A percentile compares a stretch with the other conserved stretches of the same genome.
phyloP scores from a whole-genome alignment of 179 eudicot species.

The Corrigiola litoralis region DNA sequence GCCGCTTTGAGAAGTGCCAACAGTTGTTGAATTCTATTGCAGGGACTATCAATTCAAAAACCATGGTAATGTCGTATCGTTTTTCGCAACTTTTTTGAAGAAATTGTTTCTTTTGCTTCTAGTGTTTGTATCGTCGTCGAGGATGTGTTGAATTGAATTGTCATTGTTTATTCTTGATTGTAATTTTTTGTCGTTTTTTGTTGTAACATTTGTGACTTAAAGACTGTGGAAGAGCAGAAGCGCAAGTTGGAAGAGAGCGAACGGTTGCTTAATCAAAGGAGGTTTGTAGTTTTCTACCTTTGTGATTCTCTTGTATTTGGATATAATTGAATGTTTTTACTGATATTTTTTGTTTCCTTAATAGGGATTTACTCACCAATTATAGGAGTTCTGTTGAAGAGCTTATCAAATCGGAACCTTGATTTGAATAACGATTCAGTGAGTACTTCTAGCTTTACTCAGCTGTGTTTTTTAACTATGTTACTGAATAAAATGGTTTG shows the following conservation, averaged over 20 bases:
- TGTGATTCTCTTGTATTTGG: neutral
- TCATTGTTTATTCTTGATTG: neutral
- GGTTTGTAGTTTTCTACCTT: conserved; percentile 8
- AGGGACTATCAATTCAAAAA: conserved; percentile 60
- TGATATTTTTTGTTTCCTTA: conserved; percentile 6
- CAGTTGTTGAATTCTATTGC: conserved; percentile 81
- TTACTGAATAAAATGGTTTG: neutral
- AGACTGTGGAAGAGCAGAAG: conserved; percentile 92
- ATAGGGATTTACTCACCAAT: conserved; percentile 69
- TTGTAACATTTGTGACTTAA: conserved; percentile 14
- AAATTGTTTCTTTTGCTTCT: neutral
- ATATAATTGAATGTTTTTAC: neutral
- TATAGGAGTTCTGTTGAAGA: conserved; percentile 67
- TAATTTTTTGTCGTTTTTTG: neutral
- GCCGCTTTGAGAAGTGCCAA: conserved; percentile 93
- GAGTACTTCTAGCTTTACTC: neutral
- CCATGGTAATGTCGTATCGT: conserved; percentile 43
- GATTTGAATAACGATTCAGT: conserved; percentile 12
- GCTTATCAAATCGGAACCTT: conserved; percentile 53
- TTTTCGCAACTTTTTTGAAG: neutral
- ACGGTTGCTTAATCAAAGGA: conserved; percentile 51
- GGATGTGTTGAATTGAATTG: neutral
- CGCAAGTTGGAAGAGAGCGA: conserved; percentile 66
- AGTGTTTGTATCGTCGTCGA: neutral
- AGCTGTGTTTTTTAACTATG: neutral